phyloP scores from a whole-genome alignment of 495 filamentous ascomycete genomes.

The Lepraria neglecta region DNA sequence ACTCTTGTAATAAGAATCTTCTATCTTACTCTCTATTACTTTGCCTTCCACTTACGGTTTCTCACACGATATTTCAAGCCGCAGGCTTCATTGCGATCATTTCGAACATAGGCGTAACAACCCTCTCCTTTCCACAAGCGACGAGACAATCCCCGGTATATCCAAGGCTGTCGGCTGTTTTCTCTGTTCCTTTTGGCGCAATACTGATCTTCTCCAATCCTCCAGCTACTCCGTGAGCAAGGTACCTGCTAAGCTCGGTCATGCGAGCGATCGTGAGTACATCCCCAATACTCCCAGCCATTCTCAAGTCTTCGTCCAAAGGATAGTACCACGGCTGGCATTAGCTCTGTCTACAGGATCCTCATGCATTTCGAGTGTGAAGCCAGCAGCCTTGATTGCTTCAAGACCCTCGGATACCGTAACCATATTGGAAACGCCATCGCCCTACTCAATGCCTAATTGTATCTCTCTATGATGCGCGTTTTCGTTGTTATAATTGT shows the following conservation, averaged over 20 bases:
- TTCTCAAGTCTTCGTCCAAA: slow-evolving; percentile 71
- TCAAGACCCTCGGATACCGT: slow-evolving; percentile 72
- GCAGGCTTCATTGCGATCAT: slow-evolving; percentile 95
- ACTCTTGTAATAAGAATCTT: too few species aligned
- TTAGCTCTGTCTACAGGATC: slow-evolving; percentile 82
- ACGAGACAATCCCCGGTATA: slow-evolving; percentile 80
- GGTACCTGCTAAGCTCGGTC: slow-evolving; percentile 74
- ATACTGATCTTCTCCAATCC: slow-evolving; percentile 66
- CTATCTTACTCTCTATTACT: too few species aligned
- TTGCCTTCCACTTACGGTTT: too few species aligned
- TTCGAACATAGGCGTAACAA: slow-evolving; percentile 98
- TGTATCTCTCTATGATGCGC: slow-evolving; percentile 85
- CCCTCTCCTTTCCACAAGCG: slow-evolving; percentile 80
- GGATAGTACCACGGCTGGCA: slow-evolving; percentile 92
- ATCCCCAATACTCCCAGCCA: slow-evolving; percentile 74
- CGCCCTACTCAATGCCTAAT: slow-evolving; percentile 90
- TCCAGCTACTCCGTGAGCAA: slow-evolving; percentile 75
- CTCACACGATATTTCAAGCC: too few species aligned
- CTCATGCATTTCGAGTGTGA: slow-evolving; percentile 77
- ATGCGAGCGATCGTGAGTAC: slow-evolving; percentile 80
- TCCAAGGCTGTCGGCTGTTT: slow-evolving; percentile 87
- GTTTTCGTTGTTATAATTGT: slow-evolving; percentile 86
- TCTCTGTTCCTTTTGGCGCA: slow-evolving; percentile 81
- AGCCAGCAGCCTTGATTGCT: slow-evolving; percentile 85
- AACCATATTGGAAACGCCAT: slow-evolving; percentile 99